Conservation (phyloP, 1,284 basidiomycete genomes). For the Cryptococcus wingfieldii region DNA sequence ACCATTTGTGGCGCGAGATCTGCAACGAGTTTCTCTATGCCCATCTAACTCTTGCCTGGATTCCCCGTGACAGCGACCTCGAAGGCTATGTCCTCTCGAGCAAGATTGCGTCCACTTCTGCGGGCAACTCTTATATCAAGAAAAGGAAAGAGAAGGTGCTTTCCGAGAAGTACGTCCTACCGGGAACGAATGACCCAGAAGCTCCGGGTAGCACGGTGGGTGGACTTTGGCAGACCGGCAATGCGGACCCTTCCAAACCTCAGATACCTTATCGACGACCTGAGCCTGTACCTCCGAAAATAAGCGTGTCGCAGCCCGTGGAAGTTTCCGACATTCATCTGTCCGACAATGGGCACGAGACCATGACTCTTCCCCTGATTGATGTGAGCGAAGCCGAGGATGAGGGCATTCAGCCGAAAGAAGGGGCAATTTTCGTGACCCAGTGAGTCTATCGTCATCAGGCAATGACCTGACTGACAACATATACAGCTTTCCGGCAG, state of each 20-base stretch:
- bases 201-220: conserved; percentile 32
- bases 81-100: conserved; percentile 44
- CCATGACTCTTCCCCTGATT: background rate
- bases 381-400: conserved; percentile 9
- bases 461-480: background rate
- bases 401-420: conserved; percentile 20
- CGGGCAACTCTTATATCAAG: conserved; percentile 42
- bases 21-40: conserved; percentile 39
- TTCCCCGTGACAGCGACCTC: conserved; percentile 37
- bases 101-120: conserved; percentile 44
- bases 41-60: conserved; percentile 43
- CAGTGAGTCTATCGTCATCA: conserved; percentile 22
- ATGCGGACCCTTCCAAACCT: conserved; percentile 38
- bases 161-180: conserved; percentile 30
- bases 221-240: conserved; percentile 45
- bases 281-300: background rate
- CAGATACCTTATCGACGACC: conserved; percentile 37
- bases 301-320: background rate
- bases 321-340: background rate
- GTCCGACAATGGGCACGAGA: background rate
- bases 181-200: conserved; percentile 34
- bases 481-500: conserved; percentile 38
- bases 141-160: conserved; percentile 37
- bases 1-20: conserved; percentile 38
- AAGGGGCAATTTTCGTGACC: conserved; percentile 40